A percentile compares a stretch with the other conserved stretches of the same genome.
Conservation (phyloP, 352 stramenopile genomes). For the Pythium rishiriense region DNA sequence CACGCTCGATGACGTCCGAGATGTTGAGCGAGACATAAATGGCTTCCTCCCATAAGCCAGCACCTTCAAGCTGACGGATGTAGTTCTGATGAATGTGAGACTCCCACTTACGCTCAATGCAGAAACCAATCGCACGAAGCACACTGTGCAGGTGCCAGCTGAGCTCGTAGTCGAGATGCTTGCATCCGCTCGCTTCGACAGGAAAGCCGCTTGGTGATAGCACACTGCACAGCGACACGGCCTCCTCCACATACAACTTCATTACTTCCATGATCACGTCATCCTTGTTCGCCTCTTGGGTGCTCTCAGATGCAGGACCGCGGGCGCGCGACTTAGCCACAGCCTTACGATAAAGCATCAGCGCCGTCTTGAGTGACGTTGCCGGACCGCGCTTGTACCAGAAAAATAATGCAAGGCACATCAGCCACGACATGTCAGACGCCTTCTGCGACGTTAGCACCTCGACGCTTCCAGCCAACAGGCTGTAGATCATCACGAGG, state of each 20-base stretch:
- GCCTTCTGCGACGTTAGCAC: constrained; percentile 31
- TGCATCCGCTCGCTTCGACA: constrained; percentile 14
- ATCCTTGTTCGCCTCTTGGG: constrained; percentile 9
- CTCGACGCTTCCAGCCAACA: constrained; percentile 37
- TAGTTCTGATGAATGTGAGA: constrained; percentile 84
- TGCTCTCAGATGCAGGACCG: constrained; percentile 3
- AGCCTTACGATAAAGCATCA: constrained; percentile 30
- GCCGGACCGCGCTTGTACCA: constrained; percentile 40
- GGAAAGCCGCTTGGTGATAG: constrained; percentile 31
- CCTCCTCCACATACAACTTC: constrained; percentile 36
- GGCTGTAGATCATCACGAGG: constrained; percentile 39
- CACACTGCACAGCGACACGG: constrained; percentile 28
- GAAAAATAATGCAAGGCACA: constrained; percentile 37
- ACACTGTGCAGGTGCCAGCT: constrained; percentile 79
- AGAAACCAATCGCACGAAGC: constrained; percentile 69
- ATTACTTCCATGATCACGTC: constrained; percentile 41
- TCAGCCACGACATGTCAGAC: constrained; percentile 32
- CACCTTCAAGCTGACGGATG: constrained; percentile 71
- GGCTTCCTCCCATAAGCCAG: constrained; percentile 65
- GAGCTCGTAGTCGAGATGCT: constrained; percentile 72
- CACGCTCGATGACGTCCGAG: constrained; percentile 51
- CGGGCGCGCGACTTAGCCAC: constrained; percentile 27
- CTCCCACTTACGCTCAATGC: constrained; percentile 72
- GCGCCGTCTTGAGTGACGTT: constrained; percentile 29
- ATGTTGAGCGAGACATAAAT: constrained; percentile 84